These are phyloP conservation scores for Iris macrosiphon DNA, from an alignment of 106 monocot genomes.

Conservation along the genomic window DNA sequence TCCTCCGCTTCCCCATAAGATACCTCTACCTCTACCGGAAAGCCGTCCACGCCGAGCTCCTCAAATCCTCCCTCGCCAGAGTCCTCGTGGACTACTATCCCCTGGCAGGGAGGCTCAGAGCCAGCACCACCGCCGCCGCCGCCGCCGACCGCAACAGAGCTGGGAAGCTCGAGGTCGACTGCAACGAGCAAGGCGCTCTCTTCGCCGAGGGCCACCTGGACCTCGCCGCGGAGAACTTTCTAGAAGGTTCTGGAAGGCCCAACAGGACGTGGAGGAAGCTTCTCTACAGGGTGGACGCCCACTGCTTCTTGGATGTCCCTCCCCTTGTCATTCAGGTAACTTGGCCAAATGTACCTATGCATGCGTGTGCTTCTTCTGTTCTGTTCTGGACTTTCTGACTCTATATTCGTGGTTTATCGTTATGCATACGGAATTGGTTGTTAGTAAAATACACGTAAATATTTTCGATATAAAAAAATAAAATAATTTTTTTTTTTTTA, in stretches of 20 bases:
- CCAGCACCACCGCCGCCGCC: too few species aligned
- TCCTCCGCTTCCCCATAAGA: conserved; percentile 83
- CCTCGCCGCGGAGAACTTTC: conserved; percentile 48
- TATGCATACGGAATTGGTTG: too few species aligned
- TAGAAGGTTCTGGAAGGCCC: conserved; percentile 34
- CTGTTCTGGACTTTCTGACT: too few species aligned
- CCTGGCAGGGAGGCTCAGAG: conserved; percentile 63
- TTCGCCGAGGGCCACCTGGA: conserved; percentile 47
- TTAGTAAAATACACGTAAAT: too few species aligned
- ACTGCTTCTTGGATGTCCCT: conserved; percentile 52
- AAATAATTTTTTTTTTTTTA: too few species aligned
- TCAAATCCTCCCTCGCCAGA: conserved; percentile 44
- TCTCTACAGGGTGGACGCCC: conserved; percentile 43
- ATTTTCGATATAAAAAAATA: too few species aligned
- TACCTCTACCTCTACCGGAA: conserved; percentile 64
- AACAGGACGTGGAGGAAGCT: conserved; percentile 87
- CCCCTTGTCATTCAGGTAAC: conserved; percentile 79
- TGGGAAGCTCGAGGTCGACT: conserved; percentile 71
- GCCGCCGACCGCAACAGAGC: too few species aligned
- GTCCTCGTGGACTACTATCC: conserved; percentile 73
- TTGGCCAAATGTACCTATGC: too few species aligned
- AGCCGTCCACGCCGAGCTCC: conserved; percentile 14
- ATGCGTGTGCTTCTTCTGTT: too few species aligned
- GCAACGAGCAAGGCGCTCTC: conserved; percentile 76
- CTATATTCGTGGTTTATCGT: too few species aligned